A percentile compares a stretch with the other conserved stretches of the same genome.
phyloP scores from a whole-genome alignment of 306 rosid genomes.

The Clitoria ternatea region DNA sequence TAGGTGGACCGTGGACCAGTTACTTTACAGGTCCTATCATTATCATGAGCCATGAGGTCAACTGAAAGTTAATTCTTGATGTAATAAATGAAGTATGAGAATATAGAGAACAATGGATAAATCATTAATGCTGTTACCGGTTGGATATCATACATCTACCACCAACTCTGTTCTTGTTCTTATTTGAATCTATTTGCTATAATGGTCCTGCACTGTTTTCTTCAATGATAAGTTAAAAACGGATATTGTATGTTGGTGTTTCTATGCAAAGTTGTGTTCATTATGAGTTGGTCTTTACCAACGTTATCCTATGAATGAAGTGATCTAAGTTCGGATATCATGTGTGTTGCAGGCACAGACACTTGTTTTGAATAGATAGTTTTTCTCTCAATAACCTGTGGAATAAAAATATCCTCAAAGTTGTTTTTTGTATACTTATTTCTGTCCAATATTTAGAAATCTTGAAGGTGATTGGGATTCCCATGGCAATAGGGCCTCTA shows the following conservation, averaged over 20 bases:
- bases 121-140: conserved; percentile 5
- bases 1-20: too few relatives aligned
- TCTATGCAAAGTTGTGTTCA: background rate
- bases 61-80: conserved; percentile 5
- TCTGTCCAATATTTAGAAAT: conserved; percentile 8
- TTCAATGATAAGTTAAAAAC: background rate
- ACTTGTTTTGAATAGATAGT: background rate
- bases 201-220: background rate
- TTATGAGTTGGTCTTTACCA: background rate
- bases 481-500: background rate
- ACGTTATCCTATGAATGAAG: conserved; percentile 3
- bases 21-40: too few relatives aligned
- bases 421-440: background rate
- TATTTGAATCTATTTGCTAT: conserved; percentile 8
- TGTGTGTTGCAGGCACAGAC: background rate
- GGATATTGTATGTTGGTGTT: background rate
- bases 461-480: background rate
- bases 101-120: background rate
- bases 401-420: background rate
- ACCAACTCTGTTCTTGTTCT: background rate
- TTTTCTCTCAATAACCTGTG: background rate
- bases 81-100: background rate
- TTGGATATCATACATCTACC: conserved; percentile 3
- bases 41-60: background rate
- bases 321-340: background rate